phyloP scores from a whole-genome alignment of 805 yeast genomes.

The Clavispora asparagi region DNA sequence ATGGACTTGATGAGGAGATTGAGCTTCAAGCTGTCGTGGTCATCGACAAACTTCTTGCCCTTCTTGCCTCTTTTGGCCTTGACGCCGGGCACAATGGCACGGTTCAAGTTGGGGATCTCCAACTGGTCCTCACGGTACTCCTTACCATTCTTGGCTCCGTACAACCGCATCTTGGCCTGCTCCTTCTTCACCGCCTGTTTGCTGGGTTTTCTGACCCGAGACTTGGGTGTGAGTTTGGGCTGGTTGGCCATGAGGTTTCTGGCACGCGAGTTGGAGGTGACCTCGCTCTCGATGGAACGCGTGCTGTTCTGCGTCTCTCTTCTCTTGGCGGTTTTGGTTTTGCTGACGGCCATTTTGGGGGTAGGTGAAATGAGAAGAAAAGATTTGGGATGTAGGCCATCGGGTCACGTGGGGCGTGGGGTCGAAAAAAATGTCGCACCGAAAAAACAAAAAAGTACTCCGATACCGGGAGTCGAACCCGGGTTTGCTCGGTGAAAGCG shows the following conservation, averaged over 20 bases:
- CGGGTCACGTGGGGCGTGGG: neutral
- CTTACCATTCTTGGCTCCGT: constrained; percentile 56
- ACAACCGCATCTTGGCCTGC: constrained; percentile 57
- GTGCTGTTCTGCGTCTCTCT: constrained; percentile 46
- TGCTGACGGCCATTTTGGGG: constrained; percentile 60
- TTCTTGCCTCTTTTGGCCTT: constrained; percentile 78
- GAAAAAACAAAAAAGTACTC: constrained; percentile 31
- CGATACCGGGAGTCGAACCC: constrained; percentile 86
- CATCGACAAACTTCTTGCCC: constrained; percentile 74
- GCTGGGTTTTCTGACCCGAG: constrained; percentile 44
- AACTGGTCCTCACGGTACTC: constrained; percentile 74
- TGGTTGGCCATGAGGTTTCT: constrained; percentile 56
- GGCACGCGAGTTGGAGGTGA: constrained; percentile 60
- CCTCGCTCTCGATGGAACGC: constrained; percentile 61
- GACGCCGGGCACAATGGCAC: constrained; percentile 80
- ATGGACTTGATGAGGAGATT: constrained; percentile 72
- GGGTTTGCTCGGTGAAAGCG: constrained; percentile 79
- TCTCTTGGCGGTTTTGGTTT: constrained; percentile 57
- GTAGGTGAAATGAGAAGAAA: neutral
- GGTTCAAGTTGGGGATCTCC: constrained; percentile 73
- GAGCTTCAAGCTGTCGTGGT: constrained; percentile 57
- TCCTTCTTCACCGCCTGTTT: constrained; percentile 59
- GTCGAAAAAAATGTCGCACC: neutral
- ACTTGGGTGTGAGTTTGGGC: constrained; percentile 58
- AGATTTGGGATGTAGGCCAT: neutral